Percentiles rank a stretch among this genome's conserved stretches.
These are phyloP conservation scores for Pinus albicaulis DNA, from an alignment of 75 land plant genomes.

Conservation along the genomic window DNA sequence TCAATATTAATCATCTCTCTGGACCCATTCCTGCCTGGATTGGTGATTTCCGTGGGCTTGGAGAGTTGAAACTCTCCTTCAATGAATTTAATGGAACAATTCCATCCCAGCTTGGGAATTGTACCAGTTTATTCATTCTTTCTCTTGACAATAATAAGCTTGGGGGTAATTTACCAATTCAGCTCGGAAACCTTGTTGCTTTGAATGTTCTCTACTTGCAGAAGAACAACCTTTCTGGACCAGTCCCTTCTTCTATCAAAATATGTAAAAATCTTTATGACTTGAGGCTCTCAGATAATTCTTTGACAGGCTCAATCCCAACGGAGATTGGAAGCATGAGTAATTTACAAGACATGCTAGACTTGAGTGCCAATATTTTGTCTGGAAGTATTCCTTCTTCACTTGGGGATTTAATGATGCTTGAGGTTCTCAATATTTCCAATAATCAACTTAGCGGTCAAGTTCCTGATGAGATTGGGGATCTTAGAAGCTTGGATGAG, in stretches of 20 bases:
- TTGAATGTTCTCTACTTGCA: constrained; percentile 59
- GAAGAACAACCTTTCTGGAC: constrained; percentile 51
- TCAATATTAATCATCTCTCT: constrained; percentile 52
- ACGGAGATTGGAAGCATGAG: constrained; percentile 49
- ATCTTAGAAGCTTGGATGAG: constrained; percentile 59
- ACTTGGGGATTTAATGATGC: constrained; percentile 37
- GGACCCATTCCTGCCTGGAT: constrained; percentile 62
- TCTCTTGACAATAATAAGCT: constrained; percentile 49
- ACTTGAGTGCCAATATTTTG: constrained; percentile 62
- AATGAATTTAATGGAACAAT: constrained; percentile 61
- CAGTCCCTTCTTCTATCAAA: constrained; percentile 51
- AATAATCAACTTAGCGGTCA: constrained; percentile 67
- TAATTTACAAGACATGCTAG: constrained; percentile 53
- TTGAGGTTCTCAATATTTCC: constrained; percentile 62
- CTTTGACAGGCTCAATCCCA: constrained; percentile 57
- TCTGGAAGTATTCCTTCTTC: constrained; percentile 64
- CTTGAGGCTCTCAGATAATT: constrained; percentile 54
- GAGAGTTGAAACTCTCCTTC: constrained; percentile 61
- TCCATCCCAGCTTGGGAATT: constrained; percentile 58
- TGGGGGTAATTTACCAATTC: constrained; percentile 48
- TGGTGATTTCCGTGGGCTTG: constrained; percentile 46
- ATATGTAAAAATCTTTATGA: constrained; percentile 47
- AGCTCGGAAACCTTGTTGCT: constrained; percentile 51
- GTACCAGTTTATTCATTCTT: constrained; percentile 50
- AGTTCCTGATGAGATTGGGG: constrained; percentile 49